A percentile compares a stretch with the other conserved stretches of the same genome.
Conservation (phyloP, 2,329 filamentous ascomycete genomes). For the Chaetomium sp. region DNA sequence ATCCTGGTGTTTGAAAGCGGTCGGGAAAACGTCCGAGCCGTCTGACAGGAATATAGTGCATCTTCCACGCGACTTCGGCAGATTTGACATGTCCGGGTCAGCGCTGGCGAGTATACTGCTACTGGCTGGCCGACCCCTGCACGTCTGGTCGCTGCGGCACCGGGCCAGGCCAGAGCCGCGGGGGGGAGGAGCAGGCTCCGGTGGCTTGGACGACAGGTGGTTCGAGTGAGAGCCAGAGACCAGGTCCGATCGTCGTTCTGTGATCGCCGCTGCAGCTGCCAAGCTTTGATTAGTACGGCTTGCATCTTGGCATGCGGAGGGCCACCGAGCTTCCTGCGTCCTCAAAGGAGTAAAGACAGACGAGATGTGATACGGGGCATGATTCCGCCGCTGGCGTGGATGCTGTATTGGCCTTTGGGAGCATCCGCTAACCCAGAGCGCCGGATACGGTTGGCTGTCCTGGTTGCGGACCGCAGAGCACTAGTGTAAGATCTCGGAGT, state of each 20-base stretch:
- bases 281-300: neutral
- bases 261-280: conserved; percentile 2
- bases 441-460: neutral
- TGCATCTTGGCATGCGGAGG: conserved; percentile 10
- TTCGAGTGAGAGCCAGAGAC: neutral
- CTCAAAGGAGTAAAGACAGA: conserved; percentile 2
- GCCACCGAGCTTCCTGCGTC: neutral
- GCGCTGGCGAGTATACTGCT: neutral
- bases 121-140: neutral
- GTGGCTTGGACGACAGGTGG: neutral
- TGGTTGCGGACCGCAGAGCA: neutral
- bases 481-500: conserved; percentile 7
- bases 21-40: conserved; percentile 6
- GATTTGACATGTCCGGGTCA: neutral
- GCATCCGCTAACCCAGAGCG: neutral
- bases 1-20: neutral
- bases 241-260: neutral
- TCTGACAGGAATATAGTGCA: conserved; percentile 4
- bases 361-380: conserved; percentile 7
- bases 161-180: neutral
- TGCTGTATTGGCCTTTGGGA: neutral
- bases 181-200: neutral
- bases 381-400: conserved; percentile 1
- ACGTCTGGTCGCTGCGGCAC: neutral
- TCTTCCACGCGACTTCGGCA: neutral